Evolutionary conservation across 495 filamentous ascomycete genomes (phyloP), one percentile per base, ranked within the genome.

Genomic region (Rusavskia elegans): DNA sequence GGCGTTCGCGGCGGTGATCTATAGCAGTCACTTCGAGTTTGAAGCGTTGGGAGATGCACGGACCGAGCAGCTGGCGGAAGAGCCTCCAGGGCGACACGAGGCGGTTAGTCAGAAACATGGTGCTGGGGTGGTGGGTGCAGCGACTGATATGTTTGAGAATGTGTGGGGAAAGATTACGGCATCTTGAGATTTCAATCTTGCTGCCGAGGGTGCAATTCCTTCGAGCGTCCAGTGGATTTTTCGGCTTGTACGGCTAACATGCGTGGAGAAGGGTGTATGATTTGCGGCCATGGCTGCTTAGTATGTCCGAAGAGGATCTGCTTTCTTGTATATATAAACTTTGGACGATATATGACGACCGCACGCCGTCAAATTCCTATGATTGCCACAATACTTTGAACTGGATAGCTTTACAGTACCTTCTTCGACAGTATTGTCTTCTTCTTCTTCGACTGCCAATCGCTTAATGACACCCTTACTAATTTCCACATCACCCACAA

Each of bases 1-100:
- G 59, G 89, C 85, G 0, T 96, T 97, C 57, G 86, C 90, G 5
- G 90, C 92, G 1, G 83, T 96, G 8, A 85, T 97, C 29, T 97
- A 95, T 63, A 88, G 83, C 53, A 89, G 84, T 48, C 94, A 95
- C 66, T 95, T 84, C 54, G 86, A 94, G 60, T 79, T 84, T 46
- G 79, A 78, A 49, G 63, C 73, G 8, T 61, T 72, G 32, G 45
- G 55, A n/a, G 68, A 69, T 27, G 66, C 62, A 0, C 61, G 41
- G 7, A 52, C 27, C 37, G 55, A 44, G 39, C 30, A 51, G 2
- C 50, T 59, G 23, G 64, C 68, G 5, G 63, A 61, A 13, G 65
- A 66, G 30, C 57, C 59, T 8, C 55, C 56, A 38, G 55, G 55
- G 11, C 54, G 55, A 7, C 58, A 57, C 13, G 50, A 59, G 49